Evolutionary conservation across 2,329 filamentous ascomycete species (phyloP), one percentile per base, ranked within the genome.

Genomic region (Talaromyces sp.): DNA sequence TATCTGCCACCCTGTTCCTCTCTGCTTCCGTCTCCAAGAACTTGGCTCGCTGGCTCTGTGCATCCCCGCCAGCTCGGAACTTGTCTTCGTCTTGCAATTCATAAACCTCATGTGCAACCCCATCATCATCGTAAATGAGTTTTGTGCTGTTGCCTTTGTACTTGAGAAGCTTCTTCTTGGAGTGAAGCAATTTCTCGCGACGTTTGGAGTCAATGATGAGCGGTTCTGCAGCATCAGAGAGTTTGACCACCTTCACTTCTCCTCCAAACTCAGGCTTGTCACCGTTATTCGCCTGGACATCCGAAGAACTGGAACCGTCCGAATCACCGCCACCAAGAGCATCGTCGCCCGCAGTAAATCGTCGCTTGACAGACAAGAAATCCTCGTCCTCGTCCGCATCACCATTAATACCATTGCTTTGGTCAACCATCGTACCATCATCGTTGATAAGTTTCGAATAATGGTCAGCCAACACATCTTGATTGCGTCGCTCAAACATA

Each of bases 401-500:
- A 3, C 75, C 82, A 38, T 70, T 74, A 3, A 73, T 75, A 17
- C 69, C 73, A 40, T 76, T 74, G 38, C 75, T 72, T 36, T 74
- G 69, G n/a, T 58, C 77, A 75, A 68, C 79, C 78, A 70, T 77
- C 68, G 66, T 83, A 76, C 78, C 79, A 47, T 85, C 88, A 45
- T 89, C 84, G 60, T 84, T 84, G 67, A 98, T 88, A 68, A 99
- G 85, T 74, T 94, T 97, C 67, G 88, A 87, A 82, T 97, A 98
- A 79, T 99, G 95, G 64, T 90, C 88, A n/a, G 94, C 93, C 69
- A 99, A 80, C 36, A 99, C 91, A 74, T 97, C 93, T 78, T 98
- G 94, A 78, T 99, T 99, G 71, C 90, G 91, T 67, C 95, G 86
- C 81, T 97, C 94, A 78, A 98, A 97, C 95, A 99, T 98, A 71